phyloP scores from a whole-genome alignment of 1,284 basidiomycete species.

The Vanrija pseudolonga region DNA sequence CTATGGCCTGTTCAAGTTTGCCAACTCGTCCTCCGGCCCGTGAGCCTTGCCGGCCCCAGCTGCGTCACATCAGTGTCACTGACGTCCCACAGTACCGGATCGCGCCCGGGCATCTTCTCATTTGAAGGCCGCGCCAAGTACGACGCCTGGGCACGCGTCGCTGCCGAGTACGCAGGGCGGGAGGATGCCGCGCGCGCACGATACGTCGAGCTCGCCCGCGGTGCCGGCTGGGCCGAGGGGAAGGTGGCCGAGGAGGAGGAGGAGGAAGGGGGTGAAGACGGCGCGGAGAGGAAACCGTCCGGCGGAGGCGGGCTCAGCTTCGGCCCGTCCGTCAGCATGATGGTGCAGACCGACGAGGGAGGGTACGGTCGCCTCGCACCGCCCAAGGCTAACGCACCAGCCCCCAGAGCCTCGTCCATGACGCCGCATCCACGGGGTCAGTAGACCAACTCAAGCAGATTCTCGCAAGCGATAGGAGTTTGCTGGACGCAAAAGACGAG shows the following conservation, averaged over 20 bases:
- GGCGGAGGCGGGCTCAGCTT: conserved; percentile 11
- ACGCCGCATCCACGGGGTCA: conserved; percentile 62
- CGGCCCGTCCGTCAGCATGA: conserved; percentile 63
- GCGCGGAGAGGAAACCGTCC: conserved; percentile 53
- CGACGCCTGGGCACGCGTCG: conserved; percentile 72
- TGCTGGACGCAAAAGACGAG: conserved; percentile 57
- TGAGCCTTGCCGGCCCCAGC: conserved; percentile 14
- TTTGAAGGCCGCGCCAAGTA: conserved; percentile 77
- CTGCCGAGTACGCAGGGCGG: conserved; percentile 53
- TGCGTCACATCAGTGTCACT: too few relatives aligned
- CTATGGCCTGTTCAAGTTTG: conserved; percentile 78
- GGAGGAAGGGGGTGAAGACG: conserved; percentile 12
- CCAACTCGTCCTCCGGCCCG: conserved; percentile 52
- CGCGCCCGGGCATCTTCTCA: conserved; percentile 76
- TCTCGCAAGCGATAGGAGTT: conserved; percentile 51
- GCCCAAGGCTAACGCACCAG: neutral
- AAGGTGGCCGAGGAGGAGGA: conserved; percentile 2
- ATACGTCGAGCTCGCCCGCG: conserved; percentile 67
- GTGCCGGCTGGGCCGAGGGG: conserved; percentile 60
- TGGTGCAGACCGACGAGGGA: conserved; percentile 46
- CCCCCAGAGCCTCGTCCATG: conserved; percentile 54
- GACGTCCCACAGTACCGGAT: conserved; percentile 53
- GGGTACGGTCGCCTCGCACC: conserved; percentile 10
- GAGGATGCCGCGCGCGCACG: conserved; percentile 47
- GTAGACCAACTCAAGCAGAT: conserved; percentile 52